phyloP scores from a whole-genome alignment of 148 eudicot species.

The Amaranthus cruentus region DNA sequence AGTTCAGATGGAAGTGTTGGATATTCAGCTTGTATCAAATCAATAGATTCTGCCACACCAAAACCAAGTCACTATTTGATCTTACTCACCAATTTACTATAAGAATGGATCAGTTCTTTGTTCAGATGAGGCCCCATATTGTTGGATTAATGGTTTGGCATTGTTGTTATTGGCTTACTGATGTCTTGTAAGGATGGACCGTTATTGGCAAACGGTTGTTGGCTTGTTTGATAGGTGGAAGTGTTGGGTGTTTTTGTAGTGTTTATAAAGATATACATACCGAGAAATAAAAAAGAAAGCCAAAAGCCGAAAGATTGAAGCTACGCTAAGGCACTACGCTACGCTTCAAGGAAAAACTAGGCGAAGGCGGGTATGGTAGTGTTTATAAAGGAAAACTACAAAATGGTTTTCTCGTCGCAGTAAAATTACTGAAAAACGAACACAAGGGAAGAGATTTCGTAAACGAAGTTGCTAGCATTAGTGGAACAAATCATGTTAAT shows the following conservation, averaged over 20 bases:
- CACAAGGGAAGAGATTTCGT: conserved; percentile 21
- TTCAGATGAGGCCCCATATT: too few relatives aligned
- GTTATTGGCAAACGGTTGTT: too few relatives aligned
- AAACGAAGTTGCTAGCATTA: conserved; percentile 53
- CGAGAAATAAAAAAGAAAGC: neutral
- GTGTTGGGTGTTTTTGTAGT: too few relatives aligned
- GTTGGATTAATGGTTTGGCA: too few relatives aligned
- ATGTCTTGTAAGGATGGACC: too few relatives aligned
- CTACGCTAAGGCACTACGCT: conserved; percentile 17
- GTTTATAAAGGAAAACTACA: conserved; percentile 64
- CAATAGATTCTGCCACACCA: neutral
- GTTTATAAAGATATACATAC: neutral
- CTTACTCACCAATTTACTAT: too few relatives aligned
- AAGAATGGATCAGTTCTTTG: too few relatives aligned
- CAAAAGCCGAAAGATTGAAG: conserved; percentile 4
- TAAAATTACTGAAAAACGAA: conserved; percentile 41
- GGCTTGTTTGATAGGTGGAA: too few relatives aligned
- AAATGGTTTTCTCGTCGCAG: conserved; percentile 64
- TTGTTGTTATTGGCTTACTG: too few relatives aligned
- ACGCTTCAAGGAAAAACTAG: conserved; percentile 53
- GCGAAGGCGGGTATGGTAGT: conserved; percentile 75
- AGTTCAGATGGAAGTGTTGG: conserved; percentile 26
- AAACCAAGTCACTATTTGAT: too few relatives aligned
- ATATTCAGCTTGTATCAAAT: conserved; percentile 6
- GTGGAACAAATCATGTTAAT: conserved; percentile 60